Percentiles rank a stretch among this genome's conserved stretches.
phyloP scores from a whole-genome alignment of 2,329 filamentous ascomycete genomes.

The Chaetothyriales sp. region DNA sequence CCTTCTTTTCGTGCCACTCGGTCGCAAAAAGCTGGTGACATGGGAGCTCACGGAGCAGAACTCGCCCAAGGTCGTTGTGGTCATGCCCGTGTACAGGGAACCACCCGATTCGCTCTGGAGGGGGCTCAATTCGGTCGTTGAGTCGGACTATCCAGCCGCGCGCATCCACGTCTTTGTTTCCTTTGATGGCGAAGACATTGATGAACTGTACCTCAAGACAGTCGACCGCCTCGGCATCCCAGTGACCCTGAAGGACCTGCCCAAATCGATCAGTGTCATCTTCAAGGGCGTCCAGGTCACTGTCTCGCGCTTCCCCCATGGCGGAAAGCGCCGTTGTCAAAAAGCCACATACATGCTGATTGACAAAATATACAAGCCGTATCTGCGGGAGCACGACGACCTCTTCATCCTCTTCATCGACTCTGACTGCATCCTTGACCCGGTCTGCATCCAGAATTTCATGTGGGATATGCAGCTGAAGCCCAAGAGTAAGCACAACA shows the following conservation, averaged over 20 bases:
- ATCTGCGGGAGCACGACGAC: slow-evolving; percentile 75
- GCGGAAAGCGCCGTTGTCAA: slow-evolving; percentile 85
- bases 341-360: slow-evolving; percentile 88
- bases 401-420: slow-evolving; percentile 94
- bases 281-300: slow-evolving; percentile 76
- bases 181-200: slow-evolving; percentile 79
- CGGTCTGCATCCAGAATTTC: slow-evolving; percentile 87
- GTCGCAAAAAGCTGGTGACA: slow-evolving; percentile 67
- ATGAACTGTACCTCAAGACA: slow-evolving; percentile 76
- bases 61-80: slow-evolving; percentile 84
- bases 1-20: slow-evolving; percentile 72
- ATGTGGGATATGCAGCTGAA: slow-evolving; percentile 98
- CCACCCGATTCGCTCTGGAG: slow-evolving; percentile 68
- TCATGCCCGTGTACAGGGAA: slow-evolving; percentile 96
- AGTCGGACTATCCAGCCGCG: slow-evolving; percentile 80
- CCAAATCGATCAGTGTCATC: slow-evolving; percentile 75
- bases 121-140: slow-evolving; percentile 79
- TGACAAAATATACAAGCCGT: slow-evolving; percentile 78
- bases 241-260: slow-evolving; percentile 59
- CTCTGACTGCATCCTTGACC: slow-evolving; percentile 87
- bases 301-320: slow-evolving; percentile 80
- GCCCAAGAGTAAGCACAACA: slow-evolving; percentile 77
- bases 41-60: slow-evolving; percentile 67
- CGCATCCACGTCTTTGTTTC: slow-evolving; percentile 93
- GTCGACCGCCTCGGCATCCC: slow-evolving; percentile 74